Conservation (phyloP, 345 rosid genomes). For the Brassica carinata region DNA sequence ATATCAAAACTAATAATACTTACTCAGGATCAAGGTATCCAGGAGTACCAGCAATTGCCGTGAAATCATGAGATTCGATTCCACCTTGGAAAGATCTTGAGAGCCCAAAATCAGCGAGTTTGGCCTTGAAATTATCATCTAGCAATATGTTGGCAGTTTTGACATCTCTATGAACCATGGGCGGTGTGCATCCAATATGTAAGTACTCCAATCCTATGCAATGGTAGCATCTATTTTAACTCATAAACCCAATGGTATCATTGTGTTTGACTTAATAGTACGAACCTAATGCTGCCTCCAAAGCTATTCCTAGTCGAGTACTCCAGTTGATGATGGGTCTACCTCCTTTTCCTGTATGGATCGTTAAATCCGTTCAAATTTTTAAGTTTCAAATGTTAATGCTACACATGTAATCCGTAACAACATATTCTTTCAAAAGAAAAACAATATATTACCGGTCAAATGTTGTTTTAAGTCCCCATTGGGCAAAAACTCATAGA, state of each 20-base stretch:
- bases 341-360: slow-evolving; percentile 20
- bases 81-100: slow-evolving; percentile 35
- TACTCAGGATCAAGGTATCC: slow-evolving; percentile 58
- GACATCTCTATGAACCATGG: too few relatives aligned
- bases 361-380: background rate
- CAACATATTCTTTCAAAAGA: too few relatives aligned
- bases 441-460: slow-evolving; percentile 17
- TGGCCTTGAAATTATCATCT: slow-evolving; percentile 41
- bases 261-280: background rate
- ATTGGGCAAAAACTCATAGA: slow-evolving; percentile 49
- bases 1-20: background rate
- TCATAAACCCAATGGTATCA: too few relatives aligned
- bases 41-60: slow-evolving; percentile 9
- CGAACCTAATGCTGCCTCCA: slow-evolving; percentile 54
- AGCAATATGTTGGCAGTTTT: background rate
- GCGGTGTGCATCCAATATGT: too few relatives aligned
- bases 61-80: slow-evolving; percentile 14
- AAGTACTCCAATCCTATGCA: too few relatives aligned
- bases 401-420: background rate
- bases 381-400: background rate
- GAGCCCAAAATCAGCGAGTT: slow-evolving; percentile 50
- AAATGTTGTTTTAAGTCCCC: slow-evolving; percentile 46
- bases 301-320: slow-evolving; percentile 43
- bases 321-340: slow-evolving; percentile 35
- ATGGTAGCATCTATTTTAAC: too few relatives aligned